Percentiles rank a stretch among this genome's conserved stretches.
Conservation (phyloP, 331 rosid genomes). For the Stylosanthes scabra region DNA sequence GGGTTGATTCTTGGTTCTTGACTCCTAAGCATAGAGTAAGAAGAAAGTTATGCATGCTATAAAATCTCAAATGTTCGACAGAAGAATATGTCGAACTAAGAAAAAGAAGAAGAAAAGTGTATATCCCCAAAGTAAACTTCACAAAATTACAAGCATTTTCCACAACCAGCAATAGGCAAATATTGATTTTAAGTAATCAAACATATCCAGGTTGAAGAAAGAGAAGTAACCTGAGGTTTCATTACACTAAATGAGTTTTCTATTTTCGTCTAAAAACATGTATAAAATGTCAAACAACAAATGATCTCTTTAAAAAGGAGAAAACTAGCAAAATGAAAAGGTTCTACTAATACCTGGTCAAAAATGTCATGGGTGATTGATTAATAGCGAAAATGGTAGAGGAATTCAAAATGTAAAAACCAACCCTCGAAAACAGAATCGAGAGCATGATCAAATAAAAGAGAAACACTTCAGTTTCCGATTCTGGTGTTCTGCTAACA, state of each 20-base stretch:
- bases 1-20: too few species aligned
- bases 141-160: background rate
- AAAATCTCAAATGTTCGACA: too few species aligned
- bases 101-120: background rate
- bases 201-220: constrained; percentile 16
- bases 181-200: background rate
- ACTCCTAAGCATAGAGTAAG: too few species aligned
- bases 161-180: background rate
- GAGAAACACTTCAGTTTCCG: constrained; percentile 4
- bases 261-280: background rate
- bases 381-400: constrained; percentile 1
- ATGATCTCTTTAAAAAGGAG: background rate
- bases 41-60: too few species aligned
- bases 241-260: background rate
- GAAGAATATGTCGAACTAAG: too few species aligned
- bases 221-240: constrained; percentile 4
- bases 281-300: background rate
- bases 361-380: background rate
- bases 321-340: background rate
- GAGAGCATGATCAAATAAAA: background rate
- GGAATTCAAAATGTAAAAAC: constrained; percentile 16
- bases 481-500: constrained; percentile 27
- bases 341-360: constrained; percentile 1
- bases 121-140: background rate
- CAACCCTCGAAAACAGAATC: constrained; percentile 27